A percentile compares a stretch with the other conserved stretches of the same genome.
phyloP scores from a whole-genome alignment of 108 stramenopile genomes.

The Nitzschia palea region DNA sequence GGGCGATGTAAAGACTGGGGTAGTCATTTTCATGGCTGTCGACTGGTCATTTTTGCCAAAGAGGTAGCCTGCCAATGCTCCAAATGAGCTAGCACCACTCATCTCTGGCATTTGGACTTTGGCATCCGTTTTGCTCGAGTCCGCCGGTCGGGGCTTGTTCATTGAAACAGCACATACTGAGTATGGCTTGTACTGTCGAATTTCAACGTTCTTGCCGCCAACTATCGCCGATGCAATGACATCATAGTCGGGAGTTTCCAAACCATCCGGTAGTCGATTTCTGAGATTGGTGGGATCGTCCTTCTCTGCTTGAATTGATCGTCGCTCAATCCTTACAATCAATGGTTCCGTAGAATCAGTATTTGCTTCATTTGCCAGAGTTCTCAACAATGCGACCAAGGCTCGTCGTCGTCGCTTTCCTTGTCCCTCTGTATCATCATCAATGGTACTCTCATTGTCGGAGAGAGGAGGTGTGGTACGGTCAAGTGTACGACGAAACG shows the following conservation, averaged over 20 bases:
- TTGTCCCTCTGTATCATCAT: conserved; percentile 1
- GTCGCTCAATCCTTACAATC: conserved; percentile 40
- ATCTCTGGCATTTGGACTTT: conserved; percentile 65
- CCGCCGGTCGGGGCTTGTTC: conserved; percentile 44
- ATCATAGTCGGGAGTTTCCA: conserved; percentile 81
- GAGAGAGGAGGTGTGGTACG: conserved; percentile 41
- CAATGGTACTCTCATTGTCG: conserved; percentile 17
- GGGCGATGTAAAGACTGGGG: conserved; percentile 77
- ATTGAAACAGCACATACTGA: conserved; percentile 75
- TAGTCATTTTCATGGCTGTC: conserved; percentile 92
- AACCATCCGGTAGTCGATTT: conserved; percentile 54
- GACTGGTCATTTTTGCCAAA: conserved; percentile 91
- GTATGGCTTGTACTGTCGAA: conserved; percentile 79
- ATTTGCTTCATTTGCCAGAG: conserved; percentile 26
- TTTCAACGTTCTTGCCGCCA: conserved; percentile 46
- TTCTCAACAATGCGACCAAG: conserved; percentile 42
- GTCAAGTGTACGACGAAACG: conserved; percentile 48
- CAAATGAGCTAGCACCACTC: conserved; percentile 74
- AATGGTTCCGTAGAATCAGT: conserved; percentile 16
- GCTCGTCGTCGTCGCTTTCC: conserved; percentile 42
- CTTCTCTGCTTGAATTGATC: conserved; percentile 35
- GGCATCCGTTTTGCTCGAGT: conserved; percentile 51
- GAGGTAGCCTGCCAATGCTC: conserved; percentile 91
- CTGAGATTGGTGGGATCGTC: conserved; percentile 34
- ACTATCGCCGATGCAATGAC: conserved; percentile 38